phyloP scores from a whole-genome alignment of 805 yeast genomes.

The Torulaspora maleeae region DNA sequence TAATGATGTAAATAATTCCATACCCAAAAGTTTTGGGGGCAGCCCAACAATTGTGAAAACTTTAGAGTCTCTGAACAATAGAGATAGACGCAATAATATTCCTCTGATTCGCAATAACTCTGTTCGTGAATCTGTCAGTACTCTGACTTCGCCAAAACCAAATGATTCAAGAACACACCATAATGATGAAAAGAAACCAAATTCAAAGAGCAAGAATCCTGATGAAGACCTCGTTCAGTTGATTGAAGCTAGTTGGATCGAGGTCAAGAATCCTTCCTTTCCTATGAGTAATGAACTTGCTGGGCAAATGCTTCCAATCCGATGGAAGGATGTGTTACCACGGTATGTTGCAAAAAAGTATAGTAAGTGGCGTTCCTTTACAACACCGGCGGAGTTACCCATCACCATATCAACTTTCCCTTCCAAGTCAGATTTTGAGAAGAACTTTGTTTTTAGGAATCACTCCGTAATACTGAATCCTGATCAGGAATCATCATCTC shows the following conservation, averaged over 20 bases:
- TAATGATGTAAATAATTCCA: neutral
- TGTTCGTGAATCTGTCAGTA: slow-evolving; percentile 10
- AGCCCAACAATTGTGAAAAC: slow-evolving; percentile 17
- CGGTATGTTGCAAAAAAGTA: slow-evolving; percentile 56
- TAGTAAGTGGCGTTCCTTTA: slow-evolving; percentile 88
- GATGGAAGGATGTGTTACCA: slow-evolving; percentile 92
- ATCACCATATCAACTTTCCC: slow-evolving; percentile 78
- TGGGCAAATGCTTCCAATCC: slow-evolving; percentile 59
- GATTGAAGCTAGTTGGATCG: slow-evolving; percentile 47
- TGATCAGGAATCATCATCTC: slow-evolving; percentile 46
- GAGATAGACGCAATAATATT: neutral
- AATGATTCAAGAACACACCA: slow-evolving; percentile 4
- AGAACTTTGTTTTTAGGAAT: slow-evolving; percentile 73
- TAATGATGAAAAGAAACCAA: slow-evolving; percentile 3
- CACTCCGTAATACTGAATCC: slow-evolving; percentile 68
- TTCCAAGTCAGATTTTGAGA: slow-evolving; percentile 56
- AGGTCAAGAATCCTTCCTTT: slow-evolving; percentile 71
- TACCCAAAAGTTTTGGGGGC: neutral
- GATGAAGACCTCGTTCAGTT: neutral
- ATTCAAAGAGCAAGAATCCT: neutral
- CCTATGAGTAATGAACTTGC: slow-evolving; percentile 52
- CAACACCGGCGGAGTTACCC: slow-evolving; percentile 92
- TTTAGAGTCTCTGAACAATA: slow-evolving; percentile 4
- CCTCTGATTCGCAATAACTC: slow-evolving; percentile 10
- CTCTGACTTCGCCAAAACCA: slow-evolving; percentile 13